phyloP scores from a whole-genome alignment of 768 basidiomycete genomes.

The Podaxis sp. region DNA sequence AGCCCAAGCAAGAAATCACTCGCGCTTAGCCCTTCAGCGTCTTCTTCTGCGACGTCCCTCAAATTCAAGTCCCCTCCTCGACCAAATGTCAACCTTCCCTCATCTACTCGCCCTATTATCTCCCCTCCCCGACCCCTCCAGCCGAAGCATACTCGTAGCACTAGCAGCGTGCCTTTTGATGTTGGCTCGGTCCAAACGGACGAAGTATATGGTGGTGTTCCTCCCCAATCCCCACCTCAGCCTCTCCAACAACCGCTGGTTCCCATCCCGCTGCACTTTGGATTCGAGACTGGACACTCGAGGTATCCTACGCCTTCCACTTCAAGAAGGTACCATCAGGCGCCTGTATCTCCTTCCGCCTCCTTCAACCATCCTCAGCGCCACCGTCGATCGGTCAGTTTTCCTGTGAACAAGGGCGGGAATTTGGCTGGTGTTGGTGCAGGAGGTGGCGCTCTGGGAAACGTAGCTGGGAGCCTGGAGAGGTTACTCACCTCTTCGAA shows the following conservation, averaged over 20 bases:
- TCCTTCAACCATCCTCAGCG: slow-evolving; percentile 12
- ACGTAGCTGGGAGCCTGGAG: slow-evolving; percentile 14
- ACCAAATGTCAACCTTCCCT: not conserved
- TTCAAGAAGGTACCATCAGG: not conserved
- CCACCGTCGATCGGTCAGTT: slow-evolving; percentile 18
- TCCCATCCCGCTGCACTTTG: slow-evolving; percentile 10
- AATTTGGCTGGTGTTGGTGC: slow-evolving; percentile 19
- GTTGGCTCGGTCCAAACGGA: not conserved
- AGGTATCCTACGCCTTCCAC: not conserved
- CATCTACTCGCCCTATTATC: not conserved
- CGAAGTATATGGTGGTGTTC: not conserved
- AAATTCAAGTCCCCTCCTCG: slow-evolving; percentile 10
- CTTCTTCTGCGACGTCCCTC: slow-evolving; percentile 21
- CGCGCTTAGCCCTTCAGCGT: slow-evolving; percentile 20
- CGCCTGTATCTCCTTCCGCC: slow-evolving; percentile 7
- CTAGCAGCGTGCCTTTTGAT: not conserved
- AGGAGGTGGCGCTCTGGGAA: slow-evolving; percentile 22
- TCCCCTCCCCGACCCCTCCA: slow-evolving; percentile 10
- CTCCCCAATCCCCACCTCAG: not conserved
- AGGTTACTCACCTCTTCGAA: slow-evolving; percentile 32
- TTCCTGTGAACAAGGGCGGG: slow-evolving; percentile 16
- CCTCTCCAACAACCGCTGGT: not conserved
- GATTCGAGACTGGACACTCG: slow-evolving; percentile 2
- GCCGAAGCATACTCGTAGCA: not conserved
- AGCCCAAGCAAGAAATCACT: slow-evolving; percentile 12